Percentiles rank a stretch among this genome's conserved stretches.
These are phyloP conservation scores for Alloascoidea africana DNA, from an alignment of 805 yeast species.

Conservation along the genomic window DNA sequence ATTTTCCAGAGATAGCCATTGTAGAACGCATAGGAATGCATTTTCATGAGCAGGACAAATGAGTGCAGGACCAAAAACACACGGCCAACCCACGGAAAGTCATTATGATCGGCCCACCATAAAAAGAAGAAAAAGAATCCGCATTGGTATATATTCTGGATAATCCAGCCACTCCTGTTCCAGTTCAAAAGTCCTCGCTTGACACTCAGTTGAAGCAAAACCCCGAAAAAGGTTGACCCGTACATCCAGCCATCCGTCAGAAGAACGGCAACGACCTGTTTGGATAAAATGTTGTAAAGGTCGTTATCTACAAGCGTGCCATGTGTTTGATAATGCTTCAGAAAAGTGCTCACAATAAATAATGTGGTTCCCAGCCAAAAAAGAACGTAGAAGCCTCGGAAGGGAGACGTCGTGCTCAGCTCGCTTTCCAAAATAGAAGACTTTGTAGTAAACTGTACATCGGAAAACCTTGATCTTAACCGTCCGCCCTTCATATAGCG, in stretches of 20 bases:
- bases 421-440: no score
- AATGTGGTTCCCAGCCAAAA: no score
- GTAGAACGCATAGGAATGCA: constrained; percentile 85
- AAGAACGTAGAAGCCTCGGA: no score
- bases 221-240: constrained; percentile 43
- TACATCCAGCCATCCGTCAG: constrained; percentile 68
- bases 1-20: constrained; percentile 61
- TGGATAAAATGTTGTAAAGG: constrained; percentile 34
- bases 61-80: constrained; percentile 77
- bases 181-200: constrained; percentile 34
- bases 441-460: no score
- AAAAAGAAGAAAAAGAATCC: constrained; percentile 36
- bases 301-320: no score
- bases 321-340: no score
- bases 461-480: no score
- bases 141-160: constrained; percentile 43
- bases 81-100: constrained; percentile 81
- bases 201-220: constrained; percentile 40
- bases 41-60: constrained; percentile 81
- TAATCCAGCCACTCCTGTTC: constrained; percentile 46
- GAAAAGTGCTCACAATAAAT: no score
- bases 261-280: constrained; percentile 54
- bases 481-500: no score
- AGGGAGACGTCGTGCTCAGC: no score
- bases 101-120: constrained; percentile 34